Evolutionary conservation across 352 stramenopile species (phyloP).

Genomic region (Thalassiosira exigua): DNA sequence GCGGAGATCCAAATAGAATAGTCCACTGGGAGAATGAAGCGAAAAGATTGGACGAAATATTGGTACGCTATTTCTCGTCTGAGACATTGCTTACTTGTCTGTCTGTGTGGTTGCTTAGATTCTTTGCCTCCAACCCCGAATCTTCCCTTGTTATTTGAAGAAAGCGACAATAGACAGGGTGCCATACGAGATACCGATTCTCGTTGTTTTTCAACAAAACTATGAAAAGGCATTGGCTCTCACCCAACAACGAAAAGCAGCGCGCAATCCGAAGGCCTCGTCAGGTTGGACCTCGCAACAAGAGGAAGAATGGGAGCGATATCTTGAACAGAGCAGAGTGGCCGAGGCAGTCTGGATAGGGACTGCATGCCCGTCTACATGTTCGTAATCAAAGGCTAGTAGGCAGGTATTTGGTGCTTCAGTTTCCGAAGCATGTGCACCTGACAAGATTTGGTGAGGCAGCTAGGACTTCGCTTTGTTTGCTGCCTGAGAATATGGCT

Average conservation of each 20-base stretch:
- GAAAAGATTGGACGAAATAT: conserved; percentile 51
- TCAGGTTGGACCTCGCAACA: conserved; percentile 59
- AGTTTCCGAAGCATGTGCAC: too few relatives aligned
- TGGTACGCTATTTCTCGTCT: conserved; percentile 47
- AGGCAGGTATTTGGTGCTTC: too few relatives aligned
- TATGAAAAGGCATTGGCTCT: conserved; percentile 49
- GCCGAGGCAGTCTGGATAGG: conserved; percentile 70
- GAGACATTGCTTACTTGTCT: background rate
- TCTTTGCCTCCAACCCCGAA: background rate
- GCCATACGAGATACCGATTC: conserved; percentile 52
- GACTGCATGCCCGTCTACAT: too few relatives aligned
- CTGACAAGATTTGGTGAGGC: too few relatives aligned
- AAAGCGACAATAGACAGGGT: conserved; percentile 33
- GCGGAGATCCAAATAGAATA: conserved; percentile 20
- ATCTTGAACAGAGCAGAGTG: conserved; percentile 48
- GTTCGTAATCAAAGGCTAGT: too few relatives aligned
- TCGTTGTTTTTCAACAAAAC: conserved; percentile 74
- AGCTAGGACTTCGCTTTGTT: too few relatives aligned
- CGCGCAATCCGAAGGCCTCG: conserved; percentile 58
- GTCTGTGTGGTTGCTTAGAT: background rate
- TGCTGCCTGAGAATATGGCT: too few relatives aligned
- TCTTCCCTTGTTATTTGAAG: conserved; percentile 24
- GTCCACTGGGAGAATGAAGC: conserved; percentile 33
- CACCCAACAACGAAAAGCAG: conserved; percentile 48
- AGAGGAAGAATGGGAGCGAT: conserved; percentile 56